Evolutionary conservation across 805 yeast species (phyloP).

Genomic region (Kuraishia cidri): DNA sequence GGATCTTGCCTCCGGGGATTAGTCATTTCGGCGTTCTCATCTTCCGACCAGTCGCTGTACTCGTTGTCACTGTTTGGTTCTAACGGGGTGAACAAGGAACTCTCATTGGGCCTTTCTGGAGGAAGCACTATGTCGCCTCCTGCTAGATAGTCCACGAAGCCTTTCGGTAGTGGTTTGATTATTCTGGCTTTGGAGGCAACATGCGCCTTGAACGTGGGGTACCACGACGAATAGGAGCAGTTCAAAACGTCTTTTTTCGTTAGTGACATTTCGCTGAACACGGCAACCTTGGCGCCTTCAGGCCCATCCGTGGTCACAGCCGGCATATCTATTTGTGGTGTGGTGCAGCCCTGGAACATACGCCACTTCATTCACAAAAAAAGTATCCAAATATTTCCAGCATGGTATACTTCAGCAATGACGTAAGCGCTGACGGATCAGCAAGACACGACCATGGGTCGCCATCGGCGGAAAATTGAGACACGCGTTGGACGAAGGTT

Average conservation of each 20-base stretch:
- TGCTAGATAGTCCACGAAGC: constrained; percentile 49
- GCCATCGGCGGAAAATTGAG: no score
- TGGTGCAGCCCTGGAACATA: neutral
- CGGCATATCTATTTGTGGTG: constrained; percentile 2
- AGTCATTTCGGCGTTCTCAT: constrained; percentile 13
- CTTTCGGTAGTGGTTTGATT: constrained; percentile 47
- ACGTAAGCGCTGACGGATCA: no score
- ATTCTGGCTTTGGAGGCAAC: constrained; percentile 39
- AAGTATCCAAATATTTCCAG: no score
- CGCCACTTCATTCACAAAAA: no score
- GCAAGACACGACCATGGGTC: no score
- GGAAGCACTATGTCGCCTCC: constrained; percentile 67
- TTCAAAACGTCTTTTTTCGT: constrained; percentile 33
- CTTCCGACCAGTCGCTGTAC: constrained; percentile 69
- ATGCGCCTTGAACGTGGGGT: constrained; percentile 34
- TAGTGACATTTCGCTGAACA: constrained; percentile 14
- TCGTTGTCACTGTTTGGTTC: constrained; percentile 47
- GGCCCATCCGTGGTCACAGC: constrained; percentile 2
- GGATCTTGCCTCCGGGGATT: constrained; percentile 28
- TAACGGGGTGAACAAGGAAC: constrained; percentile 18
- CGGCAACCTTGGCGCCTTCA: no score
- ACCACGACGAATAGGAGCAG: constrained; percentile 57
- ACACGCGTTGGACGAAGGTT: neutral
- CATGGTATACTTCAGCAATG: no score
- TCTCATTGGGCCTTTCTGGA: constrained; percentile 25